These are phyloP conservation scores for Pterocarpus santalinus DNA, from an alignment of 306 rosid genomes.

Conservation along the genomic window DNA sequence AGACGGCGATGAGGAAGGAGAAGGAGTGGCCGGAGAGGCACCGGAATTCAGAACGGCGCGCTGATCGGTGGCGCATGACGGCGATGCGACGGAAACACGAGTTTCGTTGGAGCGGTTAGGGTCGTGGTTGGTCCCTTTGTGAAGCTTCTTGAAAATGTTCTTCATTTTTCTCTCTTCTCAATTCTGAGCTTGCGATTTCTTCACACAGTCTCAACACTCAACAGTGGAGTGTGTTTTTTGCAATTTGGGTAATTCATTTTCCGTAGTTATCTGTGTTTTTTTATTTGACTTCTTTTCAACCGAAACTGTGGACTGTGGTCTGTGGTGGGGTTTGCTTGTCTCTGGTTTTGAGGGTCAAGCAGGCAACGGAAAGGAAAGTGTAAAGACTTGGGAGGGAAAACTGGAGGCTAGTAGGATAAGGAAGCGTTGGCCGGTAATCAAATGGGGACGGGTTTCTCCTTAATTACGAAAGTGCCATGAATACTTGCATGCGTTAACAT, in stretches of 20 bases:
- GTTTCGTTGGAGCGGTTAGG: conserved; percentile 75
- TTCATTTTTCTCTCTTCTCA: conserved; percentile 60
- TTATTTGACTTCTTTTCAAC: background rate
- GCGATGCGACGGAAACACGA: conserved; percentile 50
- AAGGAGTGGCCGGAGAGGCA: conserved; percentile 58
- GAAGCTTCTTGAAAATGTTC: conserved; percentile 99
- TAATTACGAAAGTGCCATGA: conserved; percentile 46
- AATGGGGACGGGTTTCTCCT: background rate
- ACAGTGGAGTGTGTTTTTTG: background rate
- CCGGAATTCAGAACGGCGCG: conserved; percentile 49
- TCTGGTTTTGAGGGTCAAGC: background rate
- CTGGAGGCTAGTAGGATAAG: conserved; percentile 1
- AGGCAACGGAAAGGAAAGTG: background rate
- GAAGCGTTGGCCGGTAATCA: background rate
- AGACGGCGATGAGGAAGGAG: conserved; percentile 46
- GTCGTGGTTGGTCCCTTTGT: conserved; percentile 82
- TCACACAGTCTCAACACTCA: background rate
- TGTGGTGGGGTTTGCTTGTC: background rate
- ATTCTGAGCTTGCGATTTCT: background rate
- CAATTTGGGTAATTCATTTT: too few species aligned
- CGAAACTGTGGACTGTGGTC: background rate
- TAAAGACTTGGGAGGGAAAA: conserved; percentile 49
- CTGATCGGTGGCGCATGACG: conserved; percentile 63
- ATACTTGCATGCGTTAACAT: background rate
- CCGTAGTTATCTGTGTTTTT: background rate